These are phyloP conservation scores for Paragyromitra xinjiangensis DNA, from an alignment of 495 filamentous ascomycete species.

Conservation along the genomic window DNA sequence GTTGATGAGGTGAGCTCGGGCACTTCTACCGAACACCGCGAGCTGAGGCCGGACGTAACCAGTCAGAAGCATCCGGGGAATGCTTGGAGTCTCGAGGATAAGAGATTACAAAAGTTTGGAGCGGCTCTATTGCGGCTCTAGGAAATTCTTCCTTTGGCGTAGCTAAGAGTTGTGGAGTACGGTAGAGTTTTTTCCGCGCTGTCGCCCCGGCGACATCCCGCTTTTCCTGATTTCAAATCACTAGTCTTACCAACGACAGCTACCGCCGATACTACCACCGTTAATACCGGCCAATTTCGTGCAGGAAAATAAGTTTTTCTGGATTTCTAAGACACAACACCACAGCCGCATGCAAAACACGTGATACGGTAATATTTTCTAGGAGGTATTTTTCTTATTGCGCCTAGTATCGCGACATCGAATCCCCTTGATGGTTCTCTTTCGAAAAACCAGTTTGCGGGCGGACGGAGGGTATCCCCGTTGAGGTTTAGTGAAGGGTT, in stretches of 20 bases:
- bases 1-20: not conserved
- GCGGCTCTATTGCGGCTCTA: not conserved
- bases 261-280: conserved; percentile 17
- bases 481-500: not conserved
- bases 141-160: not conserved
- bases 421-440: not conserved
- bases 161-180: not conserved
- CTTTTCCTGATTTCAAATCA: conserved; percentile 36
- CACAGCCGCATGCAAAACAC: not conserved
- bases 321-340: conserved; percentile 2
- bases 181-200: not conserved
- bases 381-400: not conserved
- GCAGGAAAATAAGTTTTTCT: not conserved
- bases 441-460: not conserved
- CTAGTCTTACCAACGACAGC: not conserved
- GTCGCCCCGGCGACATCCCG: too few relatives aligned
- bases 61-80: not conserved
- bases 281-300: conserved; percentile 7
- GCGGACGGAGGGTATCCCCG: not conserved
- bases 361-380: not conserved
- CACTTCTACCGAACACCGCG: not conserved
- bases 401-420: not conserved
- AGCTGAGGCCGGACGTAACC: not conserved
- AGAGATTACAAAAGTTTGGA: not conserved
- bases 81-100: not conserved